Conservation (phyloP, 2,329 filamentous ascomycete genomes). For the Aphanocladium album region DNA sequence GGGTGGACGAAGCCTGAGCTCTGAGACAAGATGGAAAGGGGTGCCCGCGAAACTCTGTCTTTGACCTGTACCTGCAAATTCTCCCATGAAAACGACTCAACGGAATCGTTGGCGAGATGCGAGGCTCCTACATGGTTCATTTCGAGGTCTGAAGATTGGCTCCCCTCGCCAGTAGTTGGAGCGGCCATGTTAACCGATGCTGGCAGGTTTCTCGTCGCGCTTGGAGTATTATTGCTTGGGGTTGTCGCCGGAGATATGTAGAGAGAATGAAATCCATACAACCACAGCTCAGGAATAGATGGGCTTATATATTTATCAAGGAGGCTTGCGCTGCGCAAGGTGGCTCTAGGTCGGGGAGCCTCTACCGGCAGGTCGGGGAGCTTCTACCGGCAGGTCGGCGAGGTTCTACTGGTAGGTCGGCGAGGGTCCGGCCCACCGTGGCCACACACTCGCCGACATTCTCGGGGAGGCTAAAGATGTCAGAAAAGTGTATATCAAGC, state of each 20-base stretch:
- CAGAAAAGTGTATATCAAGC: no score
- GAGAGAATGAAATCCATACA: no score
- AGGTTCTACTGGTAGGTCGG: neutral
- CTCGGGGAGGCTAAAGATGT: neutral
- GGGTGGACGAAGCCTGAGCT: conserved; percentile 16
- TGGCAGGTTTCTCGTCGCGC: neutral
- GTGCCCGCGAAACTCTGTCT: conserved; percentile 42
- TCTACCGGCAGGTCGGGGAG: neutral
- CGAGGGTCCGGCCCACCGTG: neutral
- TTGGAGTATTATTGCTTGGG: neutral
- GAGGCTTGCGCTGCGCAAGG: neutral
- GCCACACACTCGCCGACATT: neutral
- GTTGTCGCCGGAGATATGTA: no score
- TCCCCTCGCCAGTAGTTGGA: neutral
- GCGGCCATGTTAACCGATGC: neutral
- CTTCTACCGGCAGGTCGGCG: neutral
- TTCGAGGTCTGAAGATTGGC: conserved; percentile 7
- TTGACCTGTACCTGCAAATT: conserved; percentile 64
- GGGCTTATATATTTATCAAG: neutral
- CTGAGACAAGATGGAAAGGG: conserved; percentile 16
- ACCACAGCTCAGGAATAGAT: no score
- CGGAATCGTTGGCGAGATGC: conserved; percentile 55
- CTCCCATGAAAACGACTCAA: conserved; percentile 62
- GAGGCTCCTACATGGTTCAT: conserved; percentile 23
- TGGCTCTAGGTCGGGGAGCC: neutral